Evolutionary conservation across 495 filamentous ascomycete genomes (phyloP), one percentile per base, ranked within the genome.

Genomic region (Penicillium bialowiezense): DNA sequence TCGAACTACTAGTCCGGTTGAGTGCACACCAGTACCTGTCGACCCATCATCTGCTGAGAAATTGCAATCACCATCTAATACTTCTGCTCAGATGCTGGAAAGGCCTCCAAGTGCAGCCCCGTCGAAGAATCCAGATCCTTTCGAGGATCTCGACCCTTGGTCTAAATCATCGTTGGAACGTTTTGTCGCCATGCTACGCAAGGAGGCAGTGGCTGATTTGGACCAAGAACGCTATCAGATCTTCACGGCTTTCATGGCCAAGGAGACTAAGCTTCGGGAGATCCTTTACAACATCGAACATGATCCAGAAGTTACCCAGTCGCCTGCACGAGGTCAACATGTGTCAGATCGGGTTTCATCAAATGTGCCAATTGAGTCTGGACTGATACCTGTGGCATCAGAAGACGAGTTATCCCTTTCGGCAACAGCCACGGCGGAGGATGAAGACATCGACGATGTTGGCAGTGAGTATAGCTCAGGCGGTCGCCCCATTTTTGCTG

Each of bases 81-180:
- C 9, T 6, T 20, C 36, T 18, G 17, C 24, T 7, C 48, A 23
- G 23, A 21, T 32, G 3, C 19, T 42, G 5, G 46, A 52, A 36
- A 20, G 20, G 4, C 50, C 48, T 20, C 23, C n/a, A 28, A 37
- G 7, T 23, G 28, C 21, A 6, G 31, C 48, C 9, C 31, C 47
- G 37, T 33, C 54, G 15, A 63, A 58, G 19, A 33, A 40, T 6
- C 26, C 61, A 32, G 75, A 74, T 55, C 74, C 69, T 7, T 75
- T 75, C 42, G 73, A 72, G 26, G 74, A 78, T 54, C 60, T 80
- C 9, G 76, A 79, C 33, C 71, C 76, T 2, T 79, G 76, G 76
- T 77, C 63, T 20, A 75, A 71, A 52, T 76, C 77, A 8, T 80
- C 77, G 36, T 50, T 80, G 28, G 67, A 70, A 21, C 74, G 77